Base-by-base conservation (phyloP, 306 rosid genomes). In the Cicer judaicum region DNA sequence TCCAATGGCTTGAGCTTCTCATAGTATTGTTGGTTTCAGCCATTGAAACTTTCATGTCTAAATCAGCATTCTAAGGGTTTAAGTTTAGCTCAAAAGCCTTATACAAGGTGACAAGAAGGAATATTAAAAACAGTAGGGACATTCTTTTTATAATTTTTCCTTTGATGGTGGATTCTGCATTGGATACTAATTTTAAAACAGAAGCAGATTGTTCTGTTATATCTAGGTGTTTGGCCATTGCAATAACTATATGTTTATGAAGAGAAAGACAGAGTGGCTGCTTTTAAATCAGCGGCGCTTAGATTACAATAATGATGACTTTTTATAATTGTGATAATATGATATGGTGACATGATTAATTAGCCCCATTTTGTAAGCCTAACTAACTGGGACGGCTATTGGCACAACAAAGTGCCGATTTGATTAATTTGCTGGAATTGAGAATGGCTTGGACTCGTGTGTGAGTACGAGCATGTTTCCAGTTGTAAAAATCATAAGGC, bases 31-130 rank as follows among this genome's bases (percentile, higher is more conserved):
- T 78, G 16, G 49, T 65, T 52, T 69, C 80, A 70, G 74, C 75
- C 82, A 79, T 84, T 19, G 49, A 80, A 88, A 82, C 50, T 19
- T 83, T 77, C 84, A 56, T 72, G 19, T 83, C 86, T 56, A 67
- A 49, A 68, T 39, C 70, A 68, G 62, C 18, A 68, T 21, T 21
- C 55, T 13, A n/a, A 29, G 36, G 36, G 36, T 29, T 29, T 15
- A 16, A 21, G 15, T 57, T 64, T 60, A 8, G 72, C 76, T 50
- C 36, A 10, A 64, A 77, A 64, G 64, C 69, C 6, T 60, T 60
- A 52, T 46, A 73, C 66, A 78, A 59, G 77, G 40, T 68, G 83
- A 54, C 78, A 70, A 55, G 64, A 72, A 60, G 5, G 56, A 61
- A 53, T 53, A 53, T 52, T 36, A 44, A 41, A 36, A 24, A 60